Evolutionary conservation across 2,329 filamentous ascomycete species (phyloP).

Genomic region (Stagonosporopsis chrysanthemi): DNA sequence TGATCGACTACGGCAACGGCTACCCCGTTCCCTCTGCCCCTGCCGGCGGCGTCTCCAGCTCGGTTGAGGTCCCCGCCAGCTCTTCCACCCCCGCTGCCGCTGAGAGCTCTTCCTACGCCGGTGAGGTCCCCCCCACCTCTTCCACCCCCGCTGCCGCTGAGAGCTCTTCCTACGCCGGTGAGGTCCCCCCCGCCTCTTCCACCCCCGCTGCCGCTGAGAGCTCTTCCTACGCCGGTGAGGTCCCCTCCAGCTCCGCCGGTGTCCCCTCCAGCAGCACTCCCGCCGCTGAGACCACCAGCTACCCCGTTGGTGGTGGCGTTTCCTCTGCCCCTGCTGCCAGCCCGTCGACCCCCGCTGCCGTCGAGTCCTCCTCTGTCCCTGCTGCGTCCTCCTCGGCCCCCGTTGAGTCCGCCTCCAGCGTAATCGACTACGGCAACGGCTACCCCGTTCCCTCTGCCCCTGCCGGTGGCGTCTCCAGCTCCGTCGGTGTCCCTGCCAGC

Average conservation of each 20-base stretch:
- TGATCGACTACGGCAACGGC: conserved; percentile 16
- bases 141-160: conserved; percentile 6
- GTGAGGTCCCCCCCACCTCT: not conserved
- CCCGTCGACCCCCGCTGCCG: conserved; percentile 14
- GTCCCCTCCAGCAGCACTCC: conserved; percentile 15
- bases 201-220: not conserved
- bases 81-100: conserved; percentile 1
- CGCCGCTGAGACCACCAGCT: conserved; percentile 6
- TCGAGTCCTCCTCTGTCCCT: conserved; percentile 4
- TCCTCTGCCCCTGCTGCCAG: conserved; percentile 9
- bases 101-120: conserved; percentile 7
- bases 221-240: not conserved
- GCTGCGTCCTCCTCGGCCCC: not conserved
- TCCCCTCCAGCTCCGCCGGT: not conserved
- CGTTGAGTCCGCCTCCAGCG: conserved; percentile 11
- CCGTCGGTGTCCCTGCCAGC: conserved; percentile 4
- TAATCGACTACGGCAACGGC: conserved; percentile 12
- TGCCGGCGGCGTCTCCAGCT: conserved; percentile 15
- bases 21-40: conserved; percentile 18
- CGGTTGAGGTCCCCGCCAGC: conserved; percentile 9
- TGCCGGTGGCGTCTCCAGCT: conserved; percentile 5
- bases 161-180: not conserved
- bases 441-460: conserved; percentile 13
- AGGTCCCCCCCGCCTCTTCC: not conserved
- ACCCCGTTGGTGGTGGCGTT: conserved; percentile 11